Evolutionary conservation across 208 protist species (phyloP), one percentile per base, ranked within the genome.

Genomic region (Acanthamoeba culbertsoni): DNA sequence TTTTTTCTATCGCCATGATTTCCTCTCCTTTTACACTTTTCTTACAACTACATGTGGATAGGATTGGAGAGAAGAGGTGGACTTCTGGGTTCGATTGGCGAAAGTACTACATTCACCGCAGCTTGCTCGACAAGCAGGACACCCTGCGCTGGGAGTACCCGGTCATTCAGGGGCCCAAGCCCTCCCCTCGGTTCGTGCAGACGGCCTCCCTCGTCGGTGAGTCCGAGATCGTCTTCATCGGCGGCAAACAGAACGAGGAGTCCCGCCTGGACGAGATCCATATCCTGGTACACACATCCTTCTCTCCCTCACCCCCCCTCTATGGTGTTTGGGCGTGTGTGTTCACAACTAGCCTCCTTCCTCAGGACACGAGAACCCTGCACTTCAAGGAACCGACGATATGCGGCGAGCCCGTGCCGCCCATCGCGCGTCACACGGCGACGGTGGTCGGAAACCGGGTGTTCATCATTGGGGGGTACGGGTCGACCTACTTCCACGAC

Each of bases 381-480:
- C 46, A 35, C 48, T 86, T 53, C 77, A 86, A 53, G 51, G 46
- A 86, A 46, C 77, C 77, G 18, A 62, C 43, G 8, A 62, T 53
- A 43, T 33, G 43, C 2, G 51, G 51, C 46, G 77, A 62, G 77
- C 43, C 43, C 5, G 51, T 86, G 8, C 77, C 77, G 6, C 43
- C 43, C 51, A 86, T 86, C 77, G 77, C 77, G 43, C 77, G 77
- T 37, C 77, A 86, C 51, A 86, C 77, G 28, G 77, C 77, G 26
- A 63, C 46, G n/a, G 43, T 86, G 77, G 51, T 86, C 31, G 46
- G 46, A n/a, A 86, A 86, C 48, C 43, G 51, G 7, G 51, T 86
- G n/a, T 63, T 86, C 77, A 62, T 86, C 77, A 86, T 86, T 28
- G 77, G 77, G n/a, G 77, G 77, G n/a, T 86, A 86, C 23, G 77